phyloP scores from a whole-genome alignment of 306 rosid genomes.

The Astragalus membranaceus region DNA sequence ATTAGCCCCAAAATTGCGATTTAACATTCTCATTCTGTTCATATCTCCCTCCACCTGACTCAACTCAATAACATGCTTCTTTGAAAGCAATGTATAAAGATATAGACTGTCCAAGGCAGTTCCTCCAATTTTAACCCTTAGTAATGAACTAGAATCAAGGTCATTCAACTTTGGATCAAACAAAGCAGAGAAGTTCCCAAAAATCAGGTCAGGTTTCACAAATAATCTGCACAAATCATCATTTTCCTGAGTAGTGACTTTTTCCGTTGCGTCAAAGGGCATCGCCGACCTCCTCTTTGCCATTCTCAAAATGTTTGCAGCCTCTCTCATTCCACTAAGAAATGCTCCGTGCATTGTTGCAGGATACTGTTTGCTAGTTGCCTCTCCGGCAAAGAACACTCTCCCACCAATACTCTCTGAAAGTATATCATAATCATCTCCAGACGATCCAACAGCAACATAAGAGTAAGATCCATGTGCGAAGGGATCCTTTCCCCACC shows the following conservation, averaged over 20 bases:
- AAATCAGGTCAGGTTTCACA: slow-evolving; percentile 48
- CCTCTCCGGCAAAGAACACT: slow-evolving; percentile 89
- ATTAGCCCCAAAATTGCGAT: slow-evolving; percentile 42
- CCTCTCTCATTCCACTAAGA: slow-evolving; percentile 93
- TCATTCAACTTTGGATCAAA: slow-evolving; percentile 50
- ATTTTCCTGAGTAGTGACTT: slow-evolving; percentile 13
- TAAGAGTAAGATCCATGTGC: slow-evolving; percentile 77
- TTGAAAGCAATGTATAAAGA: slow-evolving; percentile 54
- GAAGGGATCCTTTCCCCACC: slow-evolving; percentile 79
- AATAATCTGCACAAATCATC: slow-evolving; percentile 49
- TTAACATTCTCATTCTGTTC: slow-evolving; percentile 49
- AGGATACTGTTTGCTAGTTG: slow-evolving; percentile 82
- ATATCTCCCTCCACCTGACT: slow-evolving; percentile 52
- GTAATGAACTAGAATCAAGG: slow-evolving; percentile 45
- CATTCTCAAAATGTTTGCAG: slow-evolving; percentile 76
- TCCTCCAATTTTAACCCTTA: slow-evolving; percentile 58
- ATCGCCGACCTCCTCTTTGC: slow-evolving; percentile 42
- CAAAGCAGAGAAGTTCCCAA: slow-evolving; percentile 66
- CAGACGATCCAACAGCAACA: slow-evolving; percentile 83
- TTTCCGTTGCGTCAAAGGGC: slow-evolving; percentile 21
- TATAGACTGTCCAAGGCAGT: slow-evolving; percentile 24
- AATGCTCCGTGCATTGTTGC: slow-evolving; percentile 95
- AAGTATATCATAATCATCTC: slow-evolving; percentile 83
- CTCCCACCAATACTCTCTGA: slow-evolving; percentile 72
- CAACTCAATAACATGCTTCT: slow-evolving; percentile 47